Base-by-base conservation (phyloP, 106 monocot species). In the Dioscorea dumetorum region DNA sequence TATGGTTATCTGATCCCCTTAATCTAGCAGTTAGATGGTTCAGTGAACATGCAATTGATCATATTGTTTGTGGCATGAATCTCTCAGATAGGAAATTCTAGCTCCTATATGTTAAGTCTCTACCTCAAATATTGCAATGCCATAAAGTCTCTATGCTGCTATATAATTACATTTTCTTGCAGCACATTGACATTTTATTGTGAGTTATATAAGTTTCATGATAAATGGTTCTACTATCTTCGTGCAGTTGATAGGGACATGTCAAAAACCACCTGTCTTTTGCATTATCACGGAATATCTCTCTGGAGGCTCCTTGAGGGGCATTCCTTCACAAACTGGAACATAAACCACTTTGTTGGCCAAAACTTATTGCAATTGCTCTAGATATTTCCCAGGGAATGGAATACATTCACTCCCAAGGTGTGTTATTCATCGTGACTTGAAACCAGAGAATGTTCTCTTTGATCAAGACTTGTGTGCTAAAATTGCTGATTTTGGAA, bases 391-490 rank as follows among this genome's bases (percentile, higher is more conserved):
- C 87, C 11, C 78, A 74, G 14, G 93, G 88, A 32, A 85, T 93
- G 88, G 88, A 81, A 49, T 93, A 93, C 62, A 71, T 93, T 67
- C 92, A 93, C 76, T 88, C 85, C 4, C 88, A 93, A 72, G 88
- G 85, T 23, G 85, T 23, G 59, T 93, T 52, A 63, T 93, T 58
- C 92, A 93, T 51, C 88, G 92, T 12, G 92, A 93, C 64, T 57
- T 93, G 49, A 93, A 93, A 58, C 88, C 92, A 8, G 92, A 85
- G 66, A 93, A 93, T 57, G 83, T 93, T 64, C 70, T 94, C 41
- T 81, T 88, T 31, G 80, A 92, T 48, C 23, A 81, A 50, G 73
- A 88, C 32, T 66, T 51, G 4, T 70, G 81, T 21, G 79, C 74
- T 8, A 87, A 84, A 63, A 84, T 94, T 62, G 89, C 87, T 58